Conservation (phyloP, 805 yeast genomes). For the Torulaspora quercuum region DNA sequence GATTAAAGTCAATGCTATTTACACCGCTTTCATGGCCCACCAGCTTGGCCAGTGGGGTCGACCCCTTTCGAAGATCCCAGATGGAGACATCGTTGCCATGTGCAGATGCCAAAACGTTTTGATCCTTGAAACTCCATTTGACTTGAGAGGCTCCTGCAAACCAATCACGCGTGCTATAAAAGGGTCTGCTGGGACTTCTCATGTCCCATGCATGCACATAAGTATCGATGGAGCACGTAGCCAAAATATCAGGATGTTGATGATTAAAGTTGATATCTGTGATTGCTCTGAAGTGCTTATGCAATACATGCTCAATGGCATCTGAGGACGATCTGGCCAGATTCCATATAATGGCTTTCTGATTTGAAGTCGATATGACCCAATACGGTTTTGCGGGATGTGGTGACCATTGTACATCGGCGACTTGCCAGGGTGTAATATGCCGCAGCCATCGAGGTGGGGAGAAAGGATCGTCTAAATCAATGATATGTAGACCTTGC, state of each 20-base stretch:
- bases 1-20: constrained; percentile 82
- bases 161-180: constrained; percentile 86
- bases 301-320: constrained; percentile 84
- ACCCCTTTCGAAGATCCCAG: constrained; percentile 88
- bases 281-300: constrained; percentile 88
- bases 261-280: constrained; percentile 95
- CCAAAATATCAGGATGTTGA: constrained; percentile 75
- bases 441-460: constrained; percentile 94
- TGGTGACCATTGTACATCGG: constrained; percentile 98
- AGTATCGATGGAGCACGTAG: constrained; percentile 92
- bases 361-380: constrained; percentile 93
- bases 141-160: constrained; percentile 92
- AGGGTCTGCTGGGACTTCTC: constrained; percentile 72
- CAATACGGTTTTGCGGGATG: constrained; percentile 80
- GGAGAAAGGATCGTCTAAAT: constrained; percentile 90
- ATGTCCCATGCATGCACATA: constrained; percentile 88
- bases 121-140: constrained; percentile 81
- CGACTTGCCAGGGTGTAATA: constrained; percentile 95
- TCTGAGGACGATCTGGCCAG: constrained; percentile 60
- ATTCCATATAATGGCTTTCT: constrained; percentile 94
- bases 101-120: constrained; percentile 75
- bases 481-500: constrained; percentile 83
- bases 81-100: constrained; percentile 77
- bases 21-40: constrained; percentile 81
- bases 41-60: constrained; percentile 63